A percentile compares a stretch with the other conserved stretches of the same genome.
Evolutionary conservation across 2,329 filamentous ascomycete species (phyloP).

Genomic region (Cladosporium sp.): DNA sequence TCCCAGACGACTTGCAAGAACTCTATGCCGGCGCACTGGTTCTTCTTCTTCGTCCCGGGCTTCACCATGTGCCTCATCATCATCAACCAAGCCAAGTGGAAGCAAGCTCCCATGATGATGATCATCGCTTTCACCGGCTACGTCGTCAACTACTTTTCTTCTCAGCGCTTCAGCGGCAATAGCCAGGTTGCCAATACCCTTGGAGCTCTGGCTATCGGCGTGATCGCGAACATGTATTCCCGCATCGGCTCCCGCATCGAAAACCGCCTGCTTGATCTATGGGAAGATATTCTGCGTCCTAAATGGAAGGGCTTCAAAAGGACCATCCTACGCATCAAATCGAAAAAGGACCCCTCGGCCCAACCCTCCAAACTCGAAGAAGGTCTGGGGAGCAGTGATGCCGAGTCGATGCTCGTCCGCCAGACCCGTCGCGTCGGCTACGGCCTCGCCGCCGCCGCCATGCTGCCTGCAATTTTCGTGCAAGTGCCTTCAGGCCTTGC

Average conservation of each 20-base stretch:
- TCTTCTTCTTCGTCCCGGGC: constrained; percentile 68
- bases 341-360: constrained; percentile 17
- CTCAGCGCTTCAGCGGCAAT: constrained; percentile 62
- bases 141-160: constrained; percentile 69
- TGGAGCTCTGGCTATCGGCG: constrained; percentile 70
- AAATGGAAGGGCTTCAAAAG: constrained; percentile 26
- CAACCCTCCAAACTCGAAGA: constrained; percentile 25
- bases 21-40: constrained; percentile 49
- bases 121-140: constrained; percentile 70
- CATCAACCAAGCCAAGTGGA: constrained; percentile 78
- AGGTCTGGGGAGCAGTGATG: constrained; percentile 20
- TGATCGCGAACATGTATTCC: constrained; percentile 75
- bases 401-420: constrained; percentile 27
- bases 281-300: constrained; percentile 48
- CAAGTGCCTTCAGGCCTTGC: constrained; percentile 59
- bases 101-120: constrained; percentile 72
- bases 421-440: constrained; percentile 56
- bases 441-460: constrained; percentile 75
- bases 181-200: constrained; percentile 74
- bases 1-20: constrained; percentile 41
- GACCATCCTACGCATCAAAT: constrained; percentile 30
- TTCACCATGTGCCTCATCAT: constrained; percentile 73
- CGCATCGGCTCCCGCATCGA: constrained; percentile 58
- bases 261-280: constrained; percentile 53
- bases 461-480: constrained; percentile 81